Conservation (phyloP, 208 protist genomes). For the Zelonia costaricensis region DNA sequence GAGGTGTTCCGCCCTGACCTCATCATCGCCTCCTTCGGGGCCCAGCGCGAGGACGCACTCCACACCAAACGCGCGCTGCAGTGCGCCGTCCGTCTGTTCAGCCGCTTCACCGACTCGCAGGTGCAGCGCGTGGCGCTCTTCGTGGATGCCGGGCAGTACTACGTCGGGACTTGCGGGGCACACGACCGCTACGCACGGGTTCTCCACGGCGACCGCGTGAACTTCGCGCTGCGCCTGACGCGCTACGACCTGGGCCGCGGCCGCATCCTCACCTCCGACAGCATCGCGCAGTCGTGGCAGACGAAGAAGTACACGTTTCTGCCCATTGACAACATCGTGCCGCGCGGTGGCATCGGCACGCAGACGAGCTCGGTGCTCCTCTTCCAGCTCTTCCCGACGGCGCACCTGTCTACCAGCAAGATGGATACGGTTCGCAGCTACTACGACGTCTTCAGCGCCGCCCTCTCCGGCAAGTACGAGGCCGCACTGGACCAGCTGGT, state of each 20-base stretch:
- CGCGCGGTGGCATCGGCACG: constrained; percentile 1
- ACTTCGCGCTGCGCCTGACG: constrained; percentile 30
- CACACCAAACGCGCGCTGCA: constrained; percentile 36
- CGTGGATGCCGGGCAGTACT: constrained; percentile 52
- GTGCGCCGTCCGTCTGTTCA: constrained; percentile 33
- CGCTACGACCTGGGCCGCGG: constrained; percentile 30
- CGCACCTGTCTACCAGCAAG: constrained; percentile 2
- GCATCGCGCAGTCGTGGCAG: constrained; percentile 25
- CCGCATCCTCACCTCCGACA: constrained; percentile 37
- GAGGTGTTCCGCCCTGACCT: constrained; percentile 57
- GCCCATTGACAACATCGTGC: constrained; percentile 40
- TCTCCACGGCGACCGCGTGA: constrained; percentile 41
- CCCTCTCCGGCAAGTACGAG: constrained; percentile 22
- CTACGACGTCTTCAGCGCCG: constrained; percentile 17
- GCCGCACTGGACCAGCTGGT: constrained; percentile 12
- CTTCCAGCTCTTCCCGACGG: constrained; percentile 27
- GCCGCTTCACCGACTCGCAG: constrained; percentile 1
- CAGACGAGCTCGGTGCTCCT: constrained; percentile 23
- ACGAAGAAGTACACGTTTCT: constrained; percentile 15
- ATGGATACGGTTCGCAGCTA: background rate
- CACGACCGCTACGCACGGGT: constrained; percentile 40
- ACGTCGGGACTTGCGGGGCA: constrained; percentile 65
- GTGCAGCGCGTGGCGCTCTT: constrained; percentile 25
- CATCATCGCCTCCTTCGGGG: constrained; percentile 52
- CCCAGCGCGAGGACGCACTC: constrained; percentile 34